A percentile compares a stretch with the other conserved stretches of the same genome.
Evolutionary conservation across 352 stramenopile genomes (phyloP).

Genomic region (Pythium myriotylum): DNA sequence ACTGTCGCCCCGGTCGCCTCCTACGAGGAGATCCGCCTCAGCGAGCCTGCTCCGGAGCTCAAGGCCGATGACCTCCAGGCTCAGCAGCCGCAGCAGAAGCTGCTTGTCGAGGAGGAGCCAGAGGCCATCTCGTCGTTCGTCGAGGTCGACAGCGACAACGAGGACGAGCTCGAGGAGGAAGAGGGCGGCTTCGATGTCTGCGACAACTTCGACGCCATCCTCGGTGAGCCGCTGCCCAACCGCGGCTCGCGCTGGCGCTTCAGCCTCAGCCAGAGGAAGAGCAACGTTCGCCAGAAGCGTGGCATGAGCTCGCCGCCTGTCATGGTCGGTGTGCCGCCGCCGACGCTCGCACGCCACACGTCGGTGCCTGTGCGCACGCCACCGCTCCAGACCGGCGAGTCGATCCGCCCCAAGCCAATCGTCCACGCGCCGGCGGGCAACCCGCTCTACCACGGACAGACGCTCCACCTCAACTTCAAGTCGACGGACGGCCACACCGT

Average conservation of each 20-base stretch:
- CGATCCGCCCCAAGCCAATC: constrained; percentile 26
- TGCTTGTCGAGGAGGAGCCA: constrained; percentile 34
- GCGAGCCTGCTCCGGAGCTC: background rate
- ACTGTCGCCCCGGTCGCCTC: background rate
- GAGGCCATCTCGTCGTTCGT: constrained; percentile 38
- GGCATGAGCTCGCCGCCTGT: constrained; percentile 53
- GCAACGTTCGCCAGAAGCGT: constrained; percentile 41
- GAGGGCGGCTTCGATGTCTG: constrained; percentile 29
- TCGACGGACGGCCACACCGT: constrained; percentile 39
- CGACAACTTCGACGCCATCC: constrained; percentile 46
- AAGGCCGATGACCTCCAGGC: too few species aligned
- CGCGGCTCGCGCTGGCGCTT: constrained; percentile 28
- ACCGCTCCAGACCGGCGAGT: constrained; percentile 7
- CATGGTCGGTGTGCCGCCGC: constrained; percentile 38
- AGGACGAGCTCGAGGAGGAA: constrained; percentile 44
- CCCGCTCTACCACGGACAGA: constrained; percentile 58
- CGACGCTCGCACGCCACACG: constrained; percentile 31
- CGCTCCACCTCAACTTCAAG: constrained; percentile 58
- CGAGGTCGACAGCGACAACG: constrained; percentile 28
- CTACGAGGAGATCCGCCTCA: constrained; percentile 19
- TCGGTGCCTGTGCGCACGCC: constrained; percentile 26
- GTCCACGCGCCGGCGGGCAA: constrained; percentile 27
- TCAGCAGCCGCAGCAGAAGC: too few species aligned
- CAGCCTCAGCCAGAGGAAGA: constrained; percentile 23
- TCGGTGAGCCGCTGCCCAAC: constrained; percentile 30